phyloP scores from a whole-genome alignment of 1,284 basidiomycete genomes.

The Cystobasidium slooffiae region DNA sequence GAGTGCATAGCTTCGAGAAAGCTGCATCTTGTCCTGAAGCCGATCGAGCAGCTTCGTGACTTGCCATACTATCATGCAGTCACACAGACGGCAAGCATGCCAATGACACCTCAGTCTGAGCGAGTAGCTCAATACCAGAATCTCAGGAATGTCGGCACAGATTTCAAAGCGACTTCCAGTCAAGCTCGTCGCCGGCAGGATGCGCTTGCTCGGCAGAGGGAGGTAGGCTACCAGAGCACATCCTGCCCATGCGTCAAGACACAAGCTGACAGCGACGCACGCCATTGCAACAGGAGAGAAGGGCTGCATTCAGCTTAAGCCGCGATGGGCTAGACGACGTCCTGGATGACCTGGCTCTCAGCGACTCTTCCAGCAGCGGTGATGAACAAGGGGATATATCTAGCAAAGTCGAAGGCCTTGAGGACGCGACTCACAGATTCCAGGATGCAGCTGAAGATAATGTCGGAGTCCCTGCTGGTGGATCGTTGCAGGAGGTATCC shows the following conservation, averaged over 20 bases:
- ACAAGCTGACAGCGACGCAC: neutral
- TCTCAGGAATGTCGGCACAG: conserved; percentile 9
- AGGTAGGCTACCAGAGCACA: conserved; percentile 11
- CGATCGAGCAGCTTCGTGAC: neutral
- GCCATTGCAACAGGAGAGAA: conserved; percentile 14
- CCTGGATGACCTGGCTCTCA: conserved; percentile 28
- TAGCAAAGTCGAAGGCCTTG: neutral
- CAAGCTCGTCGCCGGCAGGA: conserved; percentile 39
- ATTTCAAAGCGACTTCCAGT: neutral
- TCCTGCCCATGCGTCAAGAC: neutral
- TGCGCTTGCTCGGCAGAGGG: conserved; percentile 33
- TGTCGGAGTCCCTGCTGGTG: neutral
- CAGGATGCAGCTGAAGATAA: conserved; percentile 8
- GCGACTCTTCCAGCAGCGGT: conserved; percentile 11
- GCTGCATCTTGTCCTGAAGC: neutral
- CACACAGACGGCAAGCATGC: neutral
- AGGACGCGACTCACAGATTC: neutral
- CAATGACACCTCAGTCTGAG: conserved; percentile 18
- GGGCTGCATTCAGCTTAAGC: conserved; percentile 24
- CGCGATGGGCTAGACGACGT: conserved; percentile 36
- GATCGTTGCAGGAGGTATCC: neutral
- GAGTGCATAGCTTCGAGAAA: neutral
- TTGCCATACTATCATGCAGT: neutral
- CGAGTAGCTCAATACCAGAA: conserved; percentile 18
- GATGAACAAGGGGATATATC: conserved; percentile 17